phyloP scores from a whole-genome alignment of 2,329 filamentous ascomycete genomes.

The Diaporthe velutina region DNA sequence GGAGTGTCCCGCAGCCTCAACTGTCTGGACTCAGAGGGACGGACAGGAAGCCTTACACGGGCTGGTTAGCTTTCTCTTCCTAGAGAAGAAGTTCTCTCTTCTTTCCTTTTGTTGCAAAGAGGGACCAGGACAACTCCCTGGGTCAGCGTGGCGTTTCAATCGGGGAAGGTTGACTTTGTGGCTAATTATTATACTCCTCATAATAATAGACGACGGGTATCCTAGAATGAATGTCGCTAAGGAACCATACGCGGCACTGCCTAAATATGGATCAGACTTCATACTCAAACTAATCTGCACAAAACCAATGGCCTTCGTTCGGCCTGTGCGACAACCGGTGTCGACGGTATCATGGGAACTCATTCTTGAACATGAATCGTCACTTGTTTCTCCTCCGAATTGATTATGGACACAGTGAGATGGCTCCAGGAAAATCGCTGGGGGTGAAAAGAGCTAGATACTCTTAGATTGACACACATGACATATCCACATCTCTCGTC shows the following conservation, averaged over 20 bases:
- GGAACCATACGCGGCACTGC: neutral
- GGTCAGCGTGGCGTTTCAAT: constrained; percentile 28
- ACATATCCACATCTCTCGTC: no score
- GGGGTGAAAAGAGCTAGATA: no score
- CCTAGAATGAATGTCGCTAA: constrained; percentile 8
- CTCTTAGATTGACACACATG: no score
- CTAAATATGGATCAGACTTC: no score
- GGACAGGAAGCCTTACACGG: neutral
- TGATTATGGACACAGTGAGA: no score
- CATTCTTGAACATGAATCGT: no score
- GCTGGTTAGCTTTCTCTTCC: neutral
- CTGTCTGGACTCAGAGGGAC: neutral
- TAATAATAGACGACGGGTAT: constrained; percentile 21
- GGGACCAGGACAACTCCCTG: constrained; percentile 6
- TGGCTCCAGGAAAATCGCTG: no score
- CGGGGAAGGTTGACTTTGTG: neutral
- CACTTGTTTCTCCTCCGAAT: no score
- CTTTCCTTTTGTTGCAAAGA: neutral
- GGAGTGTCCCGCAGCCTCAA: neutral
- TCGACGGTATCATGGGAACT: no score
- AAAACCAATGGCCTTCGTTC: no score
- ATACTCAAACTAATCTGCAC: no score
- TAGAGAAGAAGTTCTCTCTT: neutral
- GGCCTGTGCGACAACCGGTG: no score
- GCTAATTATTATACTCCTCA: neutral